Base-by-base conservation (phyloP, 345 rosid species). In the Brassica napus region DNA sequence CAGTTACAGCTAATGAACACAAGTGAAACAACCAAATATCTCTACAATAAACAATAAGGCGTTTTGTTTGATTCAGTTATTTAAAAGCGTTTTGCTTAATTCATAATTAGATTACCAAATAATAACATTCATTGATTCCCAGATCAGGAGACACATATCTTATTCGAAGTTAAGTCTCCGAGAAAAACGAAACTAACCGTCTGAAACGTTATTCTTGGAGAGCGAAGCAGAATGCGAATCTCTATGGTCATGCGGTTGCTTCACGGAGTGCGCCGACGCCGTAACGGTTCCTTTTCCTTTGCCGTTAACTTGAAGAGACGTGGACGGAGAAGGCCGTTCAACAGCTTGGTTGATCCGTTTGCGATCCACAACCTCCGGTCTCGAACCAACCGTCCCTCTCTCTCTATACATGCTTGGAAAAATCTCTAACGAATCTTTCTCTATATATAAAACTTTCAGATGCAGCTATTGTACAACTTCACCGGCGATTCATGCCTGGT, bases 261-360 rank as follows among this genome's bases (percentile, higher is more conserved):
- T 89, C 52, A 80, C 81, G 63, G 91, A 83, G 74, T 68, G 7
- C 0, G 87, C 12, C 16, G 87, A 16, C 4, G 86, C 62, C 42
- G 74, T 49, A 11, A 61, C 34, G 73, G 76, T 65, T n/a, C 32
- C 72, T 88, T 84, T 86, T 28, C 88, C 94, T 81, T 88, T 88
- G 24, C 90, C 95, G 87, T 90, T 84, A 82, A 78, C 65, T 34
- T 70, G 65, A 39, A 87, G 85, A 57, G 94, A 92, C 39, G 94
- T 88, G 0, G 97, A 94, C 1, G 95, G 90, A 32, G 97, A 88
- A 52, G 98, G 86, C 26, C 93, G 92, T 67, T 91, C 95, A 8
- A 91, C 86, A 18, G 88, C 84, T 49, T 91, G 93, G 78, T 86
- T 91, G 86, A 92, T 87, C 80, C 92, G 89, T 83, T 91, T 94